Base-by-base conservation (phyloP, 129 eudicot genomes). In the Ambrosia artemisiifolia region DNA sequence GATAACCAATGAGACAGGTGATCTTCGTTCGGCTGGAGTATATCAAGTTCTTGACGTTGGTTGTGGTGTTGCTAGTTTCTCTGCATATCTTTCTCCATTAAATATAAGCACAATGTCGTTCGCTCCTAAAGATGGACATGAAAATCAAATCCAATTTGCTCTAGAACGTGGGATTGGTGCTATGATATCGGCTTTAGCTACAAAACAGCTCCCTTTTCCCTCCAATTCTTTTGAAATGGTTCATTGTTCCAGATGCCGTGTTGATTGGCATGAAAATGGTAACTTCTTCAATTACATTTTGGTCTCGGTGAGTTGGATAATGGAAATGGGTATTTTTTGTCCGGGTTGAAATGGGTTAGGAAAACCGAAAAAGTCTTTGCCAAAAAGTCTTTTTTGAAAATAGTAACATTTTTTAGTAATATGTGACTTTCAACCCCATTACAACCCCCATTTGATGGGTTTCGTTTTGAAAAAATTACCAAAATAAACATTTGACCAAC, bases 121-220 rank as follows among this genome's bases (percentile, higher is more conserved):
- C 83, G 97, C 99, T 76, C 99, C 97, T 16, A 94, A 88, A 90
- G 99, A 94, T 76, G 96, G 97, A 17, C 99, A 94, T 71, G 99
- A 94, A 79, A 90, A 90, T 81, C 99, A 94, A 83, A 90, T 94
- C 53, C 97, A 94, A 55, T 94, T 94, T 84, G 97, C 99, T 67
- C 81, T 94, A 66, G 99, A 94, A 76, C 86, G 97, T 43, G 97
- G 99, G 46, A 88, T 94, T 44, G 85, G 91, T 32, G 97, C 98
- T 10, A 94, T 94, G 98, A 83, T 94, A 53, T 84, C 97, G 16
- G 90, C 93, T 78, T 28, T 90, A 70, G 85, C 96, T 71, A 94
- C 99, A 20, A 90, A 88, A 79, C 99, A 90, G 74, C 93, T 94
- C 10, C 97, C 99, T 18, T 94, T 90, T 84, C 97, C 99, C 7